phyloP scores from a whole-genome alignment of 2,329 filamentous ascomycete species.

The Purpureocillium takamizusanense region DNA sequence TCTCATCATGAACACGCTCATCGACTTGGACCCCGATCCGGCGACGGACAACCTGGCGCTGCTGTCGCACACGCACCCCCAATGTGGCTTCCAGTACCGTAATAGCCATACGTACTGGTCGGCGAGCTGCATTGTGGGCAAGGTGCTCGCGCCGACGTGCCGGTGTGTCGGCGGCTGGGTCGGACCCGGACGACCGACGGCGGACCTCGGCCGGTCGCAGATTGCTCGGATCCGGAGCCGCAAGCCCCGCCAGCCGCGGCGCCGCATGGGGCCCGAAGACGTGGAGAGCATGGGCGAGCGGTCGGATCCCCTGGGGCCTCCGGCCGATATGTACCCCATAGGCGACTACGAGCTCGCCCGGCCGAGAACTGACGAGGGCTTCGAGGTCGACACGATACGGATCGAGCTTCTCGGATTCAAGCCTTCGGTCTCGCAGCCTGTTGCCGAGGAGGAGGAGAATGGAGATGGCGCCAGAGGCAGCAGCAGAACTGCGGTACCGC shows the following conservation, averaged over 20 bases:
- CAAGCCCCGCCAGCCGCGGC: conserved; percentile 37
- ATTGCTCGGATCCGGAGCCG: conserved; percentile 60
- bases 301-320: conserved; percentile 60
- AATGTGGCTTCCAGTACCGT: conserved; percentile 69
- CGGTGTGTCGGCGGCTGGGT: conserved; percentile 65
- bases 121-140: conserved; percentile 61
- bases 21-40: conserved; percentile 64
- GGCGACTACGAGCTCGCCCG: conserved; percentile 56
- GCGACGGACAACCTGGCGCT: conserved; percentile 56
- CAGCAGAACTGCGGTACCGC: conserved; percentile 22
- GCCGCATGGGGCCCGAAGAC: conserved; percentile 45
- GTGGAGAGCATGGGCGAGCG: conserved; percentile 57
- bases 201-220: conserved; percentile 58
- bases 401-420: conserved; percentile 59
- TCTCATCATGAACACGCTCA: conserved; percentile 68
- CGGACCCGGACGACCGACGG: conserved; percentile 59
- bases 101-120: conserved; percentile 71
- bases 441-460: conserved; percentile 8
- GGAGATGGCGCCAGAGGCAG: background rate
- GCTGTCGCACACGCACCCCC: conserved; percentile 58
- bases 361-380: conserved; percentile 43
- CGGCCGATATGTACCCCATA: conserved; percentile 53
- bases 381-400: conserved; percentile 55
- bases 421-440: conserved; percentile 17
- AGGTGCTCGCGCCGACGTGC: conserved; percentile 65